These are phyloP conservation scores for Trichopus zeylanicus DNA, from an alignment of 116 monocot genomes.

Conservation along the genomic window DNA sequence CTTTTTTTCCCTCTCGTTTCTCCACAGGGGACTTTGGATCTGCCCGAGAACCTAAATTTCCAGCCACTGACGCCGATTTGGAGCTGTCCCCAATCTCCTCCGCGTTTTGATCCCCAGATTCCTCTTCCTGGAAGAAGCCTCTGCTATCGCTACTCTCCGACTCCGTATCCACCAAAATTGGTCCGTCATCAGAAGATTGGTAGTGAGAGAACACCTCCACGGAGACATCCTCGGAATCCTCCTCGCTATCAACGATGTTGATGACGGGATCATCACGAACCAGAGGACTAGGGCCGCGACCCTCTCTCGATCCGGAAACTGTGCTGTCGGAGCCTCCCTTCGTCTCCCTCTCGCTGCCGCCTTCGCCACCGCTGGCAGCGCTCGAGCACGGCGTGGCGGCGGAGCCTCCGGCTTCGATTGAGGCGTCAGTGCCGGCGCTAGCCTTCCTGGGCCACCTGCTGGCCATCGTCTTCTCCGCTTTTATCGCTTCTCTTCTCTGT, in stretches of 20 bases:
- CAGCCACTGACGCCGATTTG: no score
- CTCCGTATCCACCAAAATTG: not conserved
- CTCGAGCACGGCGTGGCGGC: not conserved
- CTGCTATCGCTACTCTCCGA: no score
- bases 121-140: not conserved
- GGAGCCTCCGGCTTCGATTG: not conserved
- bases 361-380: not conserved
- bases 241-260: not conserved
- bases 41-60: not conserved
- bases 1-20: not conserved
- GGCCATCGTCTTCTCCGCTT: no score
- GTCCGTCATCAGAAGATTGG: no score
- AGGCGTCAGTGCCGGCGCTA: not conserved
- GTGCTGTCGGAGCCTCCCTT: not conserved
- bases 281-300: not conserved
- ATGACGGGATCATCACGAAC: not conserved
- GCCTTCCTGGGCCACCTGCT: not conserved
- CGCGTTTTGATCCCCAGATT: not conserved
- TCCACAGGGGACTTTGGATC: not conserved
- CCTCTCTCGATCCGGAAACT: not conserved
- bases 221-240: not conserved
- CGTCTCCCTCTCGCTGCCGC: no score
- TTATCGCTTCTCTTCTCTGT: no score
- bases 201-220: not conserved
- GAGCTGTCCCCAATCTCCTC: not conserved